Percentiles rank a stretch among this genome's conserved stretches.
These are phyloP conservation scores for Neurospora sp. DNA, from an alignment of 495 filamentous ascomycete species.

Conservation along the genomic window DNA sequence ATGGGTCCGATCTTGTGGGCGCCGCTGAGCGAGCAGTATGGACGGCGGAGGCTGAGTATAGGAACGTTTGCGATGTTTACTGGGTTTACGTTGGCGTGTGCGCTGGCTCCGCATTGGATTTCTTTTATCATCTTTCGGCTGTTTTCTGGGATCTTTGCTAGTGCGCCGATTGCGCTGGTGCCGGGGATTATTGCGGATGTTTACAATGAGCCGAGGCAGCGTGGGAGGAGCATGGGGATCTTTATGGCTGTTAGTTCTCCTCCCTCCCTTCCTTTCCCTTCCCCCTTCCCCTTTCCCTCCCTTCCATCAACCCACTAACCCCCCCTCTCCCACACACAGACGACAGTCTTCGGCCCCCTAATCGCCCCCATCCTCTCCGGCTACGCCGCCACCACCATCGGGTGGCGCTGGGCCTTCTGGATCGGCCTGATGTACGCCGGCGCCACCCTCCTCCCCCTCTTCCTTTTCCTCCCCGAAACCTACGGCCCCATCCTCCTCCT, in stretches of 20 bases:
- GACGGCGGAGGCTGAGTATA: slow-evolving; percentile 52
- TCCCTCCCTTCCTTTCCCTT: not conserved
- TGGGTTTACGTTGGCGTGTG: slow-evolving; percentile 58
- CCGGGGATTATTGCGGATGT: slow-evolving; percentile 70
- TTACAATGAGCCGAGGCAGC: slow-evolving; percentile 39
- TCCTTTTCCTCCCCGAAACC: slow-evolving; percentile 53
- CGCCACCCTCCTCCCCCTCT: slow-evolving; percentile 31
- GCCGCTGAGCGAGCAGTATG: slow-evolving; percentile 61
- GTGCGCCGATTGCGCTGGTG: slow-evolving; percentile 58
- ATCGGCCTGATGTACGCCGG: slow-evolving; percentile 50
- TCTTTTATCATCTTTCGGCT: slow-evolving; percentile 59
- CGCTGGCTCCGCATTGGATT: slow-evolving; percentile 57
- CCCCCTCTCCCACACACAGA: slow-evolving; percentile 26
- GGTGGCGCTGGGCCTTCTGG: slow-evolving; percentile 60
- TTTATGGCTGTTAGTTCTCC: slow-evolving; percentile 53
- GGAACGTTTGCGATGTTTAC: slow-evolving; percentile 53
- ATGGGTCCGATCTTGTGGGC: slow-evolving; percentile 50
- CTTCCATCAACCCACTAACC: not conserved
- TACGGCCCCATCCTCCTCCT: slow-evolving; percentile 50
- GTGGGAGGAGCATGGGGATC: slow-evolving; percentile 60
- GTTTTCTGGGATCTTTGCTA: slow-evolving; percentile 53
- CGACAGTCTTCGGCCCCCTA: slow-evolving; percentile 55
- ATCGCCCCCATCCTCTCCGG: slow-evolving; percentile 61
- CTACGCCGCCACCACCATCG: slow-evolving; percentile 43
- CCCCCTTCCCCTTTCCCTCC: not conserved